Percentiles rank a stretch among this genome's conserved stretches.
Conservation (phyloP, 2,329 filamentous ascomycete species). For the Fusarium chlamydosporum region DNA sequence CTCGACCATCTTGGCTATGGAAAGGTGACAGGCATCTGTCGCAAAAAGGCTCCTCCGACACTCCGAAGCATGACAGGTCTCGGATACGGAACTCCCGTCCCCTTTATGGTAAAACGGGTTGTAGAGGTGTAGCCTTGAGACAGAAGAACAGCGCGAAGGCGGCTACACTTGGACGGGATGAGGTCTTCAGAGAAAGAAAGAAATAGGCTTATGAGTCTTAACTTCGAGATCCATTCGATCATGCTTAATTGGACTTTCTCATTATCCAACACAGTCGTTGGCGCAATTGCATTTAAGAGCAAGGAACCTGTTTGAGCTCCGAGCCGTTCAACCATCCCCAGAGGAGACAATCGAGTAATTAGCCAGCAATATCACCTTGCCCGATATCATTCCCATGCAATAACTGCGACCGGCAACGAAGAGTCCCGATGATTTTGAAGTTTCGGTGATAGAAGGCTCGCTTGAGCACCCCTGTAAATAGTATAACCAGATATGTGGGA, state of each 20-base stretch:
- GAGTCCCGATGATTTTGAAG: slow-evolving; percentile 32
- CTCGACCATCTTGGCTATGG: slow-evolving; percentile 14
- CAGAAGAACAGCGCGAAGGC: background rate
- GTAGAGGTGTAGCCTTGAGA: background rate
- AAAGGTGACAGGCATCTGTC: slow-evolving; percentile 29
- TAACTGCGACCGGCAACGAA: slow-evolving; percentile 34
- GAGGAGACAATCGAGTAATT: background rate
- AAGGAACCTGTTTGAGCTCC: background rate
- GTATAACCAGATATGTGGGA: slow-evolving; percentile 39
- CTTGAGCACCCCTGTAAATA: slow-evolving; percentile 38
- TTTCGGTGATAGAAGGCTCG: slow-evolving; percentile 38
- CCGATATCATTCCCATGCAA: background rate
- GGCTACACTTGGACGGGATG: background rate
- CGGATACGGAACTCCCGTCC: slow-evolving; percentile 48
- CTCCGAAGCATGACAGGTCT: slow-evolving; percentile 37
- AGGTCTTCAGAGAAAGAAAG: background rate
- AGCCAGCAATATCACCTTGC: background rate
- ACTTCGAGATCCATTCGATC: background rate
- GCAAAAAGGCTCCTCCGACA: slow-evolving; percentile 18
- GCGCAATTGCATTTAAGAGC: background rate
- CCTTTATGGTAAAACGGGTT: slow-evolving; percentile 9
- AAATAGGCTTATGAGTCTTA: too few relatives aligned
- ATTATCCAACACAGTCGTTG: background rate
- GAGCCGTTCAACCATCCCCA: background rate
- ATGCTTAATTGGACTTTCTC: background rate